A percentile compares a stretch with the other conserved stretches of the same genome.
These are phyloP conservation scores for Sclerotinia trifoliorum DNA, from an alignment of 2,329 filamentous ascomycete genomes.

Conservation along the genomic window DNA sequence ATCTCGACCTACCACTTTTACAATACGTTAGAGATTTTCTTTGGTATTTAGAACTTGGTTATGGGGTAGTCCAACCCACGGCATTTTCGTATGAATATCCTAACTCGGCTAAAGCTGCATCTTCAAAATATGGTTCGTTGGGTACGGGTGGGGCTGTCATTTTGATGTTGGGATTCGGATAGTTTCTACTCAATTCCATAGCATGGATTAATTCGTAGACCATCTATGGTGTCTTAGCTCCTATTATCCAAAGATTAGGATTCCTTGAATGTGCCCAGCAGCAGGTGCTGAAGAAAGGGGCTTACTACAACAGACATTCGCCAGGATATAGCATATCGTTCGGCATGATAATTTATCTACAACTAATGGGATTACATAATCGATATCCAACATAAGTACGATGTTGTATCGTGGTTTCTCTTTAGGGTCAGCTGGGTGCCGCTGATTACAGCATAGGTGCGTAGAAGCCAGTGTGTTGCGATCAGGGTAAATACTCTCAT, in stretches of 20 bases:
- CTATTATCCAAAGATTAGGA: neutral
- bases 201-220: neutral
- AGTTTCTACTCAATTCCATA: neutral
- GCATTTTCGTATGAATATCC: conserved; percentile 27
- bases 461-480: neutral
- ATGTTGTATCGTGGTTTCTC: neutral
- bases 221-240: neutral
- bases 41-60: neutral
- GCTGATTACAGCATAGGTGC: neutral
- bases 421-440: neutral
- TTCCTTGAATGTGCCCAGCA: neutral
- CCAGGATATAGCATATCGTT: neutral
- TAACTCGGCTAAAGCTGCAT: conserved; percentile 26
- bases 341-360: neutral
- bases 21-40: too few species aligned
- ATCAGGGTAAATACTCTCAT: neutral
- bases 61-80: conserved; percentile 22
- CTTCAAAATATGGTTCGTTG: conserved; percentile 24
- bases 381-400: neutral
- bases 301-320: neutral
- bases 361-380: neutral
- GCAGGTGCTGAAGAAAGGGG: neutral
- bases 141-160: neutral
- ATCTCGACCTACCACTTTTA: too few species aligned
- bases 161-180: neutral